A percentile compares a stretch with the other conserved stretches of the same genome.
Evolutionary conservation across 345 rosid species (phyloP).

Genomic region (Bruguiera parviflora): DNA sequence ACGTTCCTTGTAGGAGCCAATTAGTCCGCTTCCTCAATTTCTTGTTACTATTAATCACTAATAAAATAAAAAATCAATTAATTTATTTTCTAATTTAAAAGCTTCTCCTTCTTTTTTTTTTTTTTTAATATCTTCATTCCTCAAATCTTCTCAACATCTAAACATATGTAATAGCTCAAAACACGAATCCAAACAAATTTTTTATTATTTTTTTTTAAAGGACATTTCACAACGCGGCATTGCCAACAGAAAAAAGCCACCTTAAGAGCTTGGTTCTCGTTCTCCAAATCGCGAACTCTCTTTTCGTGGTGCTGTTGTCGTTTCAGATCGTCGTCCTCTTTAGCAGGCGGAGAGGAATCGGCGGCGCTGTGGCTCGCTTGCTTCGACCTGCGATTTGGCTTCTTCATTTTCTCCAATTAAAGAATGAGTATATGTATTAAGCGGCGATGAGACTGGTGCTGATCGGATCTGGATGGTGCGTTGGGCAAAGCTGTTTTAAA

Average conservation of each 20-base stretch:
- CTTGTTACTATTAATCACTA: no score
- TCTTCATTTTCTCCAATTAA: conserved; percentile 38
- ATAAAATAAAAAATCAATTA: no score
- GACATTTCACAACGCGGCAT: background rate
- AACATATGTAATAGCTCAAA: no score
- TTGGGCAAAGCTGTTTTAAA: background rate
- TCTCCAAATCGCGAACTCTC: conserved; percentile 17
- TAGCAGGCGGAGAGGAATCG: conserved; percentile 32
- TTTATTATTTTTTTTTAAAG: background rate
- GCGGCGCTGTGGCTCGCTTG: conserved; percentile 29
- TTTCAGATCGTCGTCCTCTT: conserved; percentile 11
- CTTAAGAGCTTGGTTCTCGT: conserved; percentile 26
- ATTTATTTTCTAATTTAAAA: no score
- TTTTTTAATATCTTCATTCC: no score
- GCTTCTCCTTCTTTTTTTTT: no score
- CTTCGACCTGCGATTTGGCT: conserved; percentile 58
- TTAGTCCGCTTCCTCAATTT: no score
- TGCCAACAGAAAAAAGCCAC: conserved; percentile 2
- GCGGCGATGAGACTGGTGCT: background rate
- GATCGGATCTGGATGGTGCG: background rate
- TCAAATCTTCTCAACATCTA: no score
- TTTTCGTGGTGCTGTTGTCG: conserved; percentile 9
- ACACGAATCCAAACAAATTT: no score
- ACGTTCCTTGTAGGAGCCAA: no score
- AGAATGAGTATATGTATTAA: background rate